These are phyloP conservation scores for Rhizophagus prolifer DNA, from an alignment of 192 early-diverging fungal species.

Conservation along the genomic window DNA sequence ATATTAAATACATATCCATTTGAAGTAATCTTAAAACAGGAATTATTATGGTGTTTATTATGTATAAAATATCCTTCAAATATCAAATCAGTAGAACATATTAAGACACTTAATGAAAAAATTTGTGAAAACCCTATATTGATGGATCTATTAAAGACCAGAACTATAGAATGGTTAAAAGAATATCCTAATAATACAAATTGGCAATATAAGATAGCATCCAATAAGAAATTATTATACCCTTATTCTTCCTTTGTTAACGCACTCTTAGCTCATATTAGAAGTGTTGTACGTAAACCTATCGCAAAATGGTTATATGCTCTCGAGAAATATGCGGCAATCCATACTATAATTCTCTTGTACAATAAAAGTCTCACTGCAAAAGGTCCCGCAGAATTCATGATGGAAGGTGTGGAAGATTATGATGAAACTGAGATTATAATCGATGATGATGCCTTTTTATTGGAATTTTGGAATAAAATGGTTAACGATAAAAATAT, in stretches of 20 bases:
- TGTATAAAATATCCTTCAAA: not conserved
- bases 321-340: not conserved
- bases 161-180: not conserved
- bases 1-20: conserved; percentile 10
- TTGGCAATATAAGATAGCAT: conserved; percentile 9
- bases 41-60: too few species aligned
- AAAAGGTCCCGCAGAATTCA: too few species aligned
- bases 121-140: not conserved
- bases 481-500: conserved; percentile 14
- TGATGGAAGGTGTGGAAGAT: too few species aligned
- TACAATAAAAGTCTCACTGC: too few species aligned
- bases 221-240: not conserved
- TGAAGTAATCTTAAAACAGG: conserved; percentile 12
- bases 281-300: conserved; percentile 8
- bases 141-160: not conserved
- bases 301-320: conserved; percentile 18
- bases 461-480: conserved; percentile 22
- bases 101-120: not conserved
- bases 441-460: not conserved
- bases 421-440: not conserved
- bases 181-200: not conserved
- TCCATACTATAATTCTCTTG: not conserved
- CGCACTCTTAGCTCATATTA: conserved; percentile 10
- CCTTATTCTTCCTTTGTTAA: conserved; percentile 16
- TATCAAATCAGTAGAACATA: conserved; percentile 13